These are phyloP conservation scores for Phytopythium chamaehyphon DNA, from an alignment of 352 stramenopile genomes.

Conservation along the genomic window DNA sequence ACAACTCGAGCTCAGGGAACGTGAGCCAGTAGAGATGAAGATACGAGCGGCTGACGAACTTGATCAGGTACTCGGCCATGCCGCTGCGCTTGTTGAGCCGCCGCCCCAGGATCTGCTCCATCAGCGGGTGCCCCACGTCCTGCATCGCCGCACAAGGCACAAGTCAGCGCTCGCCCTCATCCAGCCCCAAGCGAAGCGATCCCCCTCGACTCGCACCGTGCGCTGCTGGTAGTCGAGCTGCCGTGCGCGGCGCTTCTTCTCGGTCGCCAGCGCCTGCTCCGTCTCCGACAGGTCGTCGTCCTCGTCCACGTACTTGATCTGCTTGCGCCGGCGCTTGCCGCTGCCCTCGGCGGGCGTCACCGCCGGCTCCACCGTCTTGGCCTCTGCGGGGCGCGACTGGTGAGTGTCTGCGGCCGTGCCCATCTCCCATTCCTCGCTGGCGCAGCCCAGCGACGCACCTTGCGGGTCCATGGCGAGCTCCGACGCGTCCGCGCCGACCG, in stretches of 20 bases:
- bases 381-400: too few relatives aligned
- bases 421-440: too few relatives aligned
- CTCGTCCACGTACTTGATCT: conserved; percentile 75
- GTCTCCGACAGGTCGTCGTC: conserved; percentile 60
- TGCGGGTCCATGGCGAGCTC: background rate
- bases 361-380: background rate
- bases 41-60: conserved; percentile 85
- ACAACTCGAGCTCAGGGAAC: conserved; percentile 83
- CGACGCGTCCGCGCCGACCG: too few relatives aligned
- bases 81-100: conserved; percentile 73
- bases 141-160: conserved; percentile 17
- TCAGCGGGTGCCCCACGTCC: conserved; percentile 57
- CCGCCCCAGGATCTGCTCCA: conserved; percentile 83
- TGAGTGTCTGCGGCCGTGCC: too few relatives aligned
- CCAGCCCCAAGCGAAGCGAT: background rate
- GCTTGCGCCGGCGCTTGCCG: conserved; percentile 46
- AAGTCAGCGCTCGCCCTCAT: too few relatives aligned
- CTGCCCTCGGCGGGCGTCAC: conserved; percentile 1
- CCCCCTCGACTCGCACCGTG: conserved; percentile 22
- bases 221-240: conserved; percentile 74
- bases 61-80: conserved; percentile 81
- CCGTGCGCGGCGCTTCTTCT: conserved; percentile 71
- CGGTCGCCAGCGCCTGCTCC: conserved; percentile 42
- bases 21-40: conserved; percentile 88
- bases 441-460: too few relatives aligned